Base-by-base conservation (phyloP, 768 basidiomycete genomes). In the Lanmaoa rubissima region DNA sequence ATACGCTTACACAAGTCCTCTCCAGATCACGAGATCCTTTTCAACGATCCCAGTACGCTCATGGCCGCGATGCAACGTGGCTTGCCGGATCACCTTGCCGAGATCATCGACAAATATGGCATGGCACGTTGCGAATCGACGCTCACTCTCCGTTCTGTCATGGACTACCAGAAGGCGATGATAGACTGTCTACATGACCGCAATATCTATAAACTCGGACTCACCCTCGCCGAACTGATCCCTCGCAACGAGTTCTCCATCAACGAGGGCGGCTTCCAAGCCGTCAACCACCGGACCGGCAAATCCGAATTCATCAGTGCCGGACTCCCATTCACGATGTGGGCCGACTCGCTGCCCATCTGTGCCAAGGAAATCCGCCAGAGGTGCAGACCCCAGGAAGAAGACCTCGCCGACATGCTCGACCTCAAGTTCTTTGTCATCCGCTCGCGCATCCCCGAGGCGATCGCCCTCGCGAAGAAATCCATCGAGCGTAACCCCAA, bases 391-490 rank as follows among this genome's bases (percentile, higher is more conserved):
- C 64, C 75, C 0, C 61, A 62, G 6, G 81, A 86, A 53, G 66
- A 54, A 21, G 83, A 87, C 65, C 61, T 75, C 14, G 86, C 86
- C 0, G 85, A 87, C 64, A 82, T 88, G 58, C 67, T 88, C 32
- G 84, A 87, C 34, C 79, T 86, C 72, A 87, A 88, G 64, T 82
- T 69, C 64, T 61, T 66, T 51, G 79, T 87, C 65, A 77, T 84
- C 68, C 76, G 73, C 51, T 69, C 74, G 21, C 78, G 79, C 31
- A 70, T 82, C 34, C 65, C 74, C 5, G 79, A 83, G 12, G 84
- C 85, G 1, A 72, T 79, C 46, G 66, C 65, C 14, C 62, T 78
- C 7, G 84, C 83, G 0, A 73, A 76, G 54, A 73, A 75, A 38
- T 78, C 75, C 1, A 66, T 87, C 36, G 66, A 78, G 58, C 80